These are phyloP conservation scores for Rhododendron ovatum DNA, from an alignment of 148 eudicot species.

Conservation along the genomic window DNA sequence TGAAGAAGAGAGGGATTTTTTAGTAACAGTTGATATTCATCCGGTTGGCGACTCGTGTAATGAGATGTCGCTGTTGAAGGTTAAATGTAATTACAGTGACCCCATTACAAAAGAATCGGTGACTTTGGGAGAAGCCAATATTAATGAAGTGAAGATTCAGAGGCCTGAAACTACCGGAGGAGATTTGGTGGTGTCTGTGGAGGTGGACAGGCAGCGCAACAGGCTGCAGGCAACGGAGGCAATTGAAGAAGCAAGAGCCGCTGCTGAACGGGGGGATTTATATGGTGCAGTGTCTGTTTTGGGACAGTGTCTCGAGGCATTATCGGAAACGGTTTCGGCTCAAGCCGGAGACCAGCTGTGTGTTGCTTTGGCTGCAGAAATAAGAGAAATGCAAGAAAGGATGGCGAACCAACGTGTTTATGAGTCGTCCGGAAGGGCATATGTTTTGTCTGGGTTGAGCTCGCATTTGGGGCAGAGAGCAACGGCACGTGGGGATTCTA, in stretches of 20 bases:
- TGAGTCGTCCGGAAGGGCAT: slow-evolving; percentile 19
- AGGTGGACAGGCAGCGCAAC: slow-evolving; percentile 23
- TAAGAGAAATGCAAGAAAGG: slow-evolving; percentile 22
- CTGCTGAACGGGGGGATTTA: slow-evolving; percentile 14
- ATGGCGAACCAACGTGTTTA: slow-evolving; percentile 15
- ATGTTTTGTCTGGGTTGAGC: slow-evolving; percentile 18
- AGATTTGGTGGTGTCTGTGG: slow-evolving; percentile 8
- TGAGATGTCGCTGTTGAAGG: slow-evolving; percentile 13
- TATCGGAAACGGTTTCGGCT: slow-evolving; percentile 12
- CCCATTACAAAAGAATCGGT: slow-evolving; percentile 18
- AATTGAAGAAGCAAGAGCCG: slow-evolving; percentile 18
- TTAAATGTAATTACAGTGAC: slow-evolving; percentile 17
- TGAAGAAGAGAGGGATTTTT: slow-evolving; percentile 28
- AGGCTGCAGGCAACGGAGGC: slow-evolving; percentile 19
- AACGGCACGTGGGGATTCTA: slow-evolving; percentile 13
- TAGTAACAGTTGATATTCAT: slow-evolving; percentile 15
- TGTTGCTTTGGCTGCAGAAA: slow-evolving; percentile 13
- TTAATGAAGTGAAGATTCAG: background rate
- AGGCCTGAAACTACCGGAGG: slow-evolving; percentile 13
- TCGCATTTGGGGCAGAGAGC: slow-evolving; percentile 18
- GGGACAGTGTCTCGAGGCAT: background rate
- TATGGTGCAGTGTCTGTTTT: slow-evolving; percentile 11
- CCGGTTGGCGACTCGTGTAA: slow-evolving; percentile 4
- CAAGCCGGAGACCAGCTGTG: slow-evolving; percentile 13
- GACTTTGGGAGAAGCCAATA: slow-evolving; percentile 4